Evolutionary conservation across 208 protist species (phyloP).

Genomic region (Acanthamoeba pearcei): DNA sequence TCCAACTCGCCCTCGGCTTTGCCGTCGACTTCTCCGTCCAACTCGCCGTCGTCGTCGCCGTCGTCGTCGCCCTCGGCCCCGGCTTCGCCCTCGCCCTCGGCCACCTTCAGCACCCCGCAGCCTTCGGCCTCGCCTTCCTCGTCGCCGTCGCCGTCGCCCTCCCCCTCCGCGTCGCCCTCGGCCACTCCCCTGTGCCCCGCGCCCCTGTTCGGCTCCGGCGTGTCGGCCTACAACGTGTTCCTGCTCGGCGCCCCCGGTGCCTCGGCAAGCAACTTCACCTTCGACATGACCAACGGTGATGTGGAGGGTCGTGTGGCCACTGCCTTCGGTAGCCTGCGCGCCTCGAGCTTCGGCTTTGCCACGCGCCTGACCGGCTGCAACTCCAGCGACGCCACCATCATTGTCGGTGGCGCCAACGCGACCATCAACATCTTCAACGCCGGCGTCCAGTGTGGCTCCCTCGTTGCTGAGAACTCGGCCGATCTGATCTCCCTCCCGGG

Average conservation of each 20-base stretch:
- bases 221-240: slow-evolving; percentile 47
- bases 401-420: not conserved
- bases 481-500: not conserved
- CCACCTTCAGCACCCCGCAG: not conserved
- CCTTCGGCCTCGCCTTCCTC: not conserved
- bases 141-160: not conserved
- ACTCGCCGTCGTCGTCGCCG: not conserved
- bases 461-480: slow-evolving; percentile 4
- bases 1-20: not conserved
- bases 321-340: not conserved
- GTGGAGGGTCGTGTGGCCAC: not conserved
- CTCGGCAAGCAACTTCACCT: not conserved
- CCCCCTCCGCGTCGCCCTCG: not conserved
- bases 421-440: not conserved
- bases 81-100: not conserved
- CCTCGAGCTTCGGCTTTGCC: not conserved
- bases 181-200: not conserved
- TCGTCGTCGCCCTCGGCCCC: not conserved
- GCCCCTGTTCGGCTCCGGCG: not conserved
- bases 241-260: not conserved
- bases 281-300: slow-evolving; percentile 31
- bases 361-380: not conserved
- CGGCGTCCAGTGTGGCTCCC: slow-evolving; percentile 6
- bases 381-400: not conserved
- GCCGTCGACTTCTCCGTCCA: not conserved